Evolutionary conservation across 768 basidiomycete genomes (phyloP), one percentile per base, ranked within the genome.

Genomic region (Ramaria sp.): DNA sequence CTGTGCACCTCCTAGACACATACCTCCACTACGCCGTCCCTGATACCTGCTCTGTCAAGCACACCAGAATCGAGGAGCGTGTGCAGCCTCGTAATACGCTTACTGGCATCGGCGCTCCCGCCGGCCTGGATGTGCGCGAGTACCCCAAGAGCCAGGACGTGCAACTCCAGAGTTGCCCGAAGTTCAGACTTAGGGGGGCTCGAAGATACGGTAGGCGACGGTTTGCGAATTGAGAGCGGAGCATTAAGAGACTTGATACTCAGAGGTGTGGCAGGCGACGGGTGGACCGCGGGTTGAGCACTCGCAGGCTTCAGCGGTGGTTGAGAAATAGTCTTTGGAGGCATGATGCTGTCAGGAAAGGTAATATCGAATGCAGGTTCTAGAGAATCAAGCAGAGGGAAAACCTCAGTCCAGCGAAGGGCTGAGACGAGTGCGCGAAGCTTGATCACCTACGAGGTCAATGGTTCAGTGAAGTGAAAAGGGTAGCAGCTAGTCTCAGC

Each of bases 121-220:
- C 85, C 85, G 0, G 69, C 68, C 60, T 86, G 82, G 0, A 84
- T 85, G 62, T 80, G 73, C 63, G 77, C 86, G 20, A 83, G 66
- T 9, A 86, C 72, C 3, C 79, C 75, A 20, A 87, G 68, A 50
- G 87, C 75, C 22, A 90, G 79, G 9, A 79, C 66, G 62, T 89
- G 85, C 3, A 84, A 69, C 2, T 73, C 74, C 60, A 80, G 72
- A 0, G 73, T 63, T 2, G 69, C 64, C 15, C 15, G 11, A n/a
- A 52, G 51, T 12, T 15, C 51, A 34, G 51, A 52, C 13, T 15
- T 34, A 17, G 20, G 20, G 17, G 17, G 7, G n/a, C 17, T 43
- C 2, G 17, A 43, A 5, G 48, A 20, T 13, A 49, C 19, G 4
- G 22, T 13, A 24, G 30, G 30, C 10, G 37, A 34, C 22, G 10